These are phyloP conservation scores for Cucurbita pepo DNA, from an alignment of 306 rosid genomes.

Conservation along the genomic window DNA sequence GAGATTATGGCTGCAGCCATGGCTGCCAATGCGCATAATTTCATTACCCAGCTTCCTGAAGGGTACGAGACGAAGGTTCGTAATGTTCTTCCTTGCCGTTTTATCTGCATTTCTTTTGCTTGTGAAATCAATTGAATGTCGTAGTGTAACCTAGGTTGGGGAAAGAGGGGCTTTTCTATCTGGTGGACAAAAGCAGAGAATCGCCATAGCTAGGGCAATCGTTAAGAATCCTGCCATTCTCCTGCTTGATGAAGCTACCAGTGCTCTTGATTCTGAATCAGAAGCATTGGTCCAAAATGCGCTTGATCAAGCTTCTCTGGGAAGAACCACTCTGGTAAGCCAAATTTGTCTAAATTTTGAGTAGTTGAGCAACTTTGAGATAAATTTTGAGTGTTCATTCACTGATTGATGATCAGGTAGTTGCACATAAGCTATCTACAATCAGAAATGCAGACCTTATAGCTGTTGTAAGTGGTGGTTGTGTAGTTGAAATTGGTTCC, in stretches of 20 bases:
- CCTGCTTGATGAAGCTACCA: slow-evolving; percentile 91
- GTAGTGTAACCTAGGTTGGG: slow-evolving; percentile 37
- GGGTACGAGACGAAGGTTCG: slow-evolving; percentile 84
- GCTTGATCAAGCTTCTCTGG: slow-evolving; percentile 91
- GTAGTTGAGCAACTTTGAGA: background rate
- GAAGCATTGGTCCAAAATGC: slow-evolving; percentile 83
- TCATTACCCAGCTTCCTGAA: slow-evolving; percentile 79
- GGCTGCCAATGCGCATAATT: slow-evolving; percentile 88
- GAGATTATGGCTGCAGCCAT: slow-evolving; percentile 67
- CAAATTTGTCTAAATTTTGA: background rate
- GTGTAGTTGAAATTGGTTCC: slow-evolving; percentile 57
- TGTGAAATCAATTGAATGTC: background rate
- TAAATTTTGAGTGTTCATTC: background rate
- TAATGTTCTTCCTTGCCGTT: background rate
- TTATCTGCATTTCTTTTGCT: background rate
- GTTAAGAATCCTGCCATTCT: slow-evolving; percentile 82
- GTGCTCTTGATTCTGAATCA: slow-evolving; percentile 94
- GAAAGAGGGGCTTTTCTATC: slow-evolving; percentile 84
- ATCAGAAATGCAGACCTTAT: slow-evolving; percentile 79
- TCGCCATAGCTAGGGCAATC: slow-evolving; percentile 89
- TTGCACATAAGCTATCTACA: slow-evolving; percentile 91
- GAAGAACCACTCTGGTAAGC: slow-evolving; percentile 80
- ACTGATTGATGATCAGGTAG: slow-evolving; percentile 41
- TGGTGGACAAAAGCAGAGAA: slow-evolving; percentile 89
- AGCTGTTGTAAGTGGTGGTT: slow-evolving; percentile 57